Evolutionary conservation across 2,329 filamentous ascomycete species (phyloP).

Genomic region (Ilyonectria mors-panacis): DNA sequence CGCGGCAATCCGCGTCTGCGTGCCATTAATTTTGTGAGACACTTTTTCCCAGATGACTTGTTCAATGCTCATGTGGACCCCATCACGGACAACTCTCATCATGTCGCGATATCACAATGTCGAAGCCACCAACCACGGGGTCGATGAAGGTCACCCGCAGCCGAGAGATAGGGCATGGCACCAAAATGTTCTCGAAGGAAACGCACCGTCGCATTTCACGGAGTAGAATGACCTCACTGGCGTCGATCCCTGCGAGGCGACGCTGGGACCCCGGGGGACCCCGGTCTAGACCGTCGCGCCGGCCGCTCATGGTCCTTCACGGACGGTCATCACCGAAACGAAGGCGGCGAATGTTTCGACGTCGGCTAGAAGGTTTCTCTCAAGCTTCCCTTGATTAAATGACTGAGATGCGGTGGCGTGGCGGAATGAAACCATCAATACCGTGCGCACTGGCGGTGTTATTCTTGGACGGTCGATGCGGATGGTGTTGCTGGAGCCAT

Average conservation of each 20-base stretch:
- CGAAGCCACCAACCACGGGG: constrained; percentile 8
- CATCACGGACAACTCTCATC: background rate
- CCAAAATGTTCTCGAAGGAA: constrained; percentile 5
- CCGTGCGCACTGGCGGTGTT: constrained; percentile 6
- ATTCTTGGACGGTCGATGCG: background rate
- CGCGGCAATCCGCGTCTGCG: background rate
- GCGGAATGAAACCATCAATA: background rate
- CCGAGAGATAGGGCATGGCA: constrained; percentile 1
- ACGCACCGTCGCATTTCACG: constrained; percentile 5
- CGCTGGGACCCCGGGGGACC: constrained; percentile 35
- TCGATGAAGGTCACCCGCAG: constrained; percentile 1
- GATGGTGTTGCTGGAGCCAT: background rate
- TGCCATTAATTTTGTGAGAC: constrained; percentile 9
- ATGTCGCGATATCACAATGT: constrained; percentile 3
- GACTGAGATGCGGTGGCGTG: background rate
- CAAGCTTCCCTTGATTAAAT: constrained; percentile 31
- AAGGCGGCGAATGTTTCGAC: constrained; percentile 27
- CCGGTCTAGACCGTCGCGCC: constrained; percentile 32
- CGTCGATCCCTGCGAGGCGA: constrained; percentile 21
- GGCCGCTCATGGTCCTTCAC: constrained; percentile 24
- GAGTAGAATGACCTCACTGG: constrained; percentile 43
- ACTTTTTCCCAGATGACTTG: background rate
- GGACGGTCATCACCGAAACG: constrained; percentile 43
- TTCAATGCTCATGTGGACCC: background rate
- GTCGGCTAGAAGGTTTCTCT: constrained; percentile 34